A percentile compares a stretch with the other conserved stretches of the same genome.
Evolutionary conservation across 768 basidiomycete genomes (phyloP).

Genomic region (Termitomyces eurrhizus): DNA sequence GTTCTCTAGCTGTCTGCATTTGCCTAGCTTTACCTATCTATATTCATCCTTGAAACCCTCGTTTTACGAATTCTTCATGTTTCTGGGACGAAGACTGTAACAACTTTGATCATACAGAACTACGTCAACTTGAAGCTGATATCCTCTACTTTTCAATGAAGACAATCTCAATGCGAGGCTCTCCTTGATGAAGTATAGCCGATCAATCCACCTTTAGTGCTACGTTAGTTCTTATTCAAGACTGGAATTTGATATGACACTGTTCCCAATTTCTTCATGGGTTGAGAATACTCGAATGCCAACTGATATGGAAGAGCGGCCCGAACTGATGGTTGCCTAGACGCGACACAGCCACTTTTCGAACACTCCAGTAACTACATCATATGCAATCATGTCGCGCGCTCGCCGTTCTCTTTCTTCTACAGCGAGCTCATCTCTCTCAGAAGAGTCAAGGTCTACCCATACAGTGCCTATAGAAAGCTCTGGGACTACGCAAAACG

Average conservation of each 20-base stretch:
- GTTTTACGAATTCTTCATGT: no score
- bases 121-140: no score
- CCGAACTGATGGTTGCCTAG: background rate
- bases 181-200: no score
- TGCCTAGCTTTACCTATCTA: background rate
- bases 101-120: no score
- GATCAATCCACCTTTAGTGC: no score
- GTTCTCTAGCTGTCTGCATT: background rate
- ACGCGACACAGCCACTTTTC: constrained; percentile 4
- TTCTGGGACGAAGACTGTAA: no score
- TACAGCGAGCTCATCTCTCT: background rate
- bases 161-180: no score
- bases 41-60: background rate
- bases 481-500: background rate
- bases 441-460: background rate
- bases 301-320: background rate
- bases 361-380: background rate
- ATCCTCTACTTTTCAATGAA: no score
- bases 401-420: constrained; percentile 8
- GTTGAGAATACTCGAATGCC: no score
- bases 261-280: no score
- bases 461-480: background rate
- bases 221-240: no score
- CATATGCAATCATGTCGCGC: constrained; percentile 4
- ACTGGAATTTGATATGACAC: no score